Evolutionary conservation across 2,329 filamentous ascomycete species (phyloP).

Genomic region (Pseudopithomyces maydicus): DNA sequence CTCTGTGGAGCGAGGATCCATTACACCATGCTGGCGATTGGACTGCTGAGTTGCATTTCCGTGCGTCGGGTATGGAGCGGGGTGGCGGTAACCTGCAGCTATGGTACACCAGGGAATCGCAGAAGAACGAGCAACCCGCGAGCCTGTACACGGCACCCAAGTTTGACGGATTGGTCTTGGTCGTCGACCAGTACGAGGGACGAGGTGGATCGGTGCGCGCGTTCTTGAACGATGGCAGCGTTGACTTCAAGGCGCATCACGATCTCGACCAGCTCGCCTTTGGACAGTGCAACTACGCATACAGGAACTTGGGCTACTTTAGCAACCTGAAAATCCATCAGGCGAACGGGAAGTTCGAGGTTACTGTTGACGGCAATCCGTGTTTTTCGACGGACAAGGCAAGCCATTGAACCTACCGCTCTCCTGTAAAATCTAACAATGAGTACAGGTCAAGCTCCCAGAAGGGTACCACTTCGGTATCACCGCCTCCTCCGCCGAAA

Average conservation of each 20-base stretch:
- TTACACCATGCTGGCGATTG: constrained; percentile 69
- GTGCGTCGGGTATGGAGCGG: constrained; percentile 82
- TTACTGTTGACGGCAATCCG: constrained; percentile 76
- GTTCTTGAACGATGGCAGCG: constrained; percentile 89
- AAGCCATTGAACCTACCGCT: constrained; percentile 10
- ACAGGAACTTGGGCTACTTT: constrained; percentile 87
- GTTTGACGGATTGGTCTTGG: constrained; percentile 89
- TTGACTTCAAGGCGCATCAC: constrained; percentile 76
- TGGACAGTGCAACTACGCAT: constrained; percentile 87
- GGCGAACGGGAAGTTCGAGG: constrained; percentile 68
- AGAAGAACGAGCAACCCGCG: constrained; percentile 67
- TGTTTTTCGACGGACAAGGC: constrained; percentile 83
- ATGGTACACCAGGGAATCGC: constrained; percentile 80
- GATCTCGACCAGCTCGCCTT: constrained; percentile 87
- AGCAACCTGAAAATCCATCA: constrained; percentile 79
- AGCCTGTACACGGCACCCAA: constrained; percentile 83
- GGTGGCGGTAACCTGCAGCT: constrained; percentile 89
- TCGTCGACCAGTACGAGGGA: constrained; percentile 83
- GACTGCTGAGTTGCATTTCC: constrained; percentile 84
- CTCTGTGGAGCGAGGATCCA: constrained; percentile 75
- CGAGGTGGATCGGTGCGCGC: constrained; percentile 81
- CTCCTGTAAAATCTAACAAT: constrained; percentile 7
- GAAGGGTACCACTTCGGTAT: constrained; percentile 83
- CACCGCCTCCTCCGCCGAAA: constrained; percentile 86
- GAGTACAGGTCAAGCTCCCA: constrained; percentile 70